Base-by-base conservation (phyloP, 2,329 filamentous ascomycete species). In the Aphanoascus verrucosus region DNA sequence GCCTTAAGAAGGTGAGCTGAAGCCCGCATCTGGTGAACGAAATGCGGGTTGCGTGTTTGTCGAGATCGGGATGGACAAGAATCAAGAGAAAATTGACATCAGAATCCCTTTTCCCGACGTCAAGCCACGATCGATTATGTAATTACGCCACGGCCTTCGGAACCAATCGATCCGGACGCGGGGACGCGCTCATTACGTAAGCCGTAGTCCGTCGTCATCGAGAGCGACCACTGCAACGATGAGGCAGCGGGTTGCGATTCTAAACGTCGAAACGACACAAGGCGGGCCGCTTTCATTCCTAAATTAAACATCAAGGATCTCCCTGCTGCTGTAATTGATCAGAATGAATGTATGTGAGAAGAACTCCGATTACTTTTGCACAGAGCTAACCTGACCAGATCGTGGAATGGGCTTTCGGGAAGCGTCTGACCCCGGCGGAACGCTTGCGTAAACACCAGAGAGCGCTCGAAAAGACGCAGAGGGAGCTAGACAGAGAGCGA, bases 391-490 rank as follows among this genome's bases (percentile, higher is more conserved):
- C 41, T 34, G 20, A 23, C n/a, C 63, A 96, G 88, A 88, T 97
- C 67, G 81, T 98, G 58, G 93, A 98, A 81, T 98, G 93, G 90
- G 91, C 91, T 38, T 98, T 98, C 67, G 93, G 93, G 61, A 97
- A 96, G 81, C 93, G 93, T 72, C 94, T 97, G 81, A 98, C 93
- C 77, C 91, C 93, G 3, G 88, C 89, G 56, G 74, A 77, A 66
- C 72, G 74, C 60, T 67, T 77, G 58, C 73, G 74, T 62, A 77
- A 77, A 77, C 94, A 98, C 72, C 93, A 97, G 74, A 83, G 93
- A 63, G 89, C 93, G 61, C 83, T 98, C 59, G 93, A 98, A 72
- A 95, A 96, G 76, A 94, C 93, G 9, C 93, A 97, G 65, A 84
- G 93, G 62, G 93, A 98, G 70, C 81, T 98, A 51, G 93, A 98